Evolutionary conservation across 108 stramenopile genomes (phyloP).

Genomic region (Stephanodiscus triporus): DNA sequence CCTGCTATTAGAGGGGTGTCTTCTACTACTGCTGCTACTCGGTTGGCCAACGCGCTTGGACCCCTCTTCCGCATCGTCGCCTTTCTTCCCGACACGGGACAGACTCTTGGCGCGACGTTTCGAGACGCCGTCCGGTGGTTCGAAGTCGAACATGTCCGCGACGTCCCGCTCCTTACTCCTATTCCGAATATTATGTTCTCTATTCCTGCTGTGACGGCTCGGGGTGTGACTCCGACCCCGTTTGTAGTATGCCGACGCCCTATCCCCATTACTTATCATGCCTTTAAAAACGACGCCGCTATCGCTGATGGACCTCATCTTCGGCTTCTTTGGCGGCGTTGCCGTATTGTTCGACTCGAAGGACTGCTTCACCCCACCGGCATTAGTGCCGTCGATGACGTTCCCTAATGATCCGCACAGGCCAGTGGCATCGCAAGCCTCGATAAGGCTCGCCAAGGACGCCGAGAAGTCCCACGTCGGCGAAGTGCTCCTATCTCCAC

Average conservation of each 20-base stretch:
- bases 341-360: neutral
- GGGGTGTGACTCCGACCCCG: slow-evolving; percentile 51
- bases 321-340: neutral
- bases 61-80: slow-evolving; percentile 4
- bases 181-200: slow-evolving; percentile 9
- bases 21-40: neutral
- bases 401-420: slow-evolving; percentile 29
- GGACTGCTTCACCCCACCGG: neutral
- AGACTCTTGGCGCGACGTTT: slow-evolving; percentile 44
- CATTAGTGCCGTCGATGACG: slow-evolving; percentile 4
- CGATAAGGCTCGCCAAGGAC: slow-evolving; percentile 32
- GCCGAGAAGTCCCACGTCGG: slow-evolving; percentile 41
- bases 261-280: slow-evolving; percentile 6
- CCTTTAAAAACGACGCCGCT: neutral
- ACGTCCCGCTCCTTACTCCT: neutral
- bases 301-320: neutral
- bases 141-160: slow-evolving; percentile 24
- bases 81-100: slow-evolving; percentile 25
- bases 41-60: neutral
- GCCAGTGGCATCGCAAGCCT: slow-evolving; percentile 36
- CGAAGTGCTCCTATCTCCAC: neutral
- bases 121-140: slow-evolving; percentile 6
- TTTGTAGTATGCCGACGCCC: slow-evolving; percentile 37
- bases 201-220: slow-evolving; percentile 20
- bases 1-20: neutral